phyloP scores from a whole-genome alignment of 139 green algal species.

The Chlamydomonas sp. region DNA sequence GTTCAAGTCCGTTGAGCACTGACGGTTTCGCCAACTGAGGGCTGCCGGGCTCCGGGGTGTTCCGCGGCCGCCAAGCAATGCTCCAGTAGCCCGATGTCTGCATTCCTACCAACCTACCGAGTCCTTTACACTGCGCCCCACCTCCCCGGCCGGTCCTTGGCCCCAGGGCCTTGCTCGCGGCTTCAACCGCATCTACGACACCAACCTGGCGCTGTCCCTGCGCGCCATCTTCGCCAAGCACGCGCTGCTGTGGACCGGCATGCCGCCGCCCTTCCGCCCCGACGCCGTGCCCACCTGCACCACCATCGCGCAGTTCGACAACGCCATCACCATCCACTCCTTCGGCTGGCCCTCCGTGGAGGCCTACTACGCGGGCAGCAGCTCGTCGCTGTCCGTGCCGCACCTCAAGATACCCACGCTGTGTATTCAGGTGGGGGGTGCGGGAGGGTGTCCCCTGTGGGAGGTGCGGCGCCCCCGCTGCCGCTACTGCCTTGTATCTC shows the following conservation, averaged over 20 bases:
- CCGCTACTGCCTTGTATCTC: too few species aligned
- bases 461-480: too few species aligned
- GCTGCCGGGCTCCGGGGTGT: too few species aligned
- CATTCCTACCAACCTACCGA: too few species aligned
- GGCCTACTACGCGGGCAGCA: conserved; percentile 84
- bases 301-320: conserved; percentile 89
- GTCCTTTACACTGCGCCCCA: too few species aligned
- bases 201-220: conserved; percentile 71
- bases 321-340: conserved; percentile 79
- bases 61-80: too few species aligned
- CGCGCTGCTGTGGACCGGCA: conserved; percentile 65
- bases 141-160: too few species aligned
- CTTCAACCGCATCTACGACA: conserved; percentile 93
- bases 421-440: conserved; percentile 70
- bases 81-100: too few species aligned
- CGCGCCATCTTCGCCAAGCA: conserved; percentile 77
- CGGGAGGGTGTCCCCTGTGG: too few species aligned
- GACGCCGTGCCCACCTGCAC: conserved; percentile 50
- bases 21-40: too few species aligned
- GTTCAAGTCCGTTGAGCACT: too few species aligned
- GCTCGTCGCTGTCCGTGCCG: conserved; percentile 58
- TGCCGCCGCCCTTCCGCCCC: conserved; percentile 18
- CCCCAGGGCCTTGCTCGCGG: conserved; percentile 34
- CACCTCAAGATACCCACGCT: conserved; percentile 74
- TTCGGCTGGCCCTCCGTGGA: conserved; percentile 83